Conservation (phyloP, 106 monocot species). For the Posidonia australis region DNA sequence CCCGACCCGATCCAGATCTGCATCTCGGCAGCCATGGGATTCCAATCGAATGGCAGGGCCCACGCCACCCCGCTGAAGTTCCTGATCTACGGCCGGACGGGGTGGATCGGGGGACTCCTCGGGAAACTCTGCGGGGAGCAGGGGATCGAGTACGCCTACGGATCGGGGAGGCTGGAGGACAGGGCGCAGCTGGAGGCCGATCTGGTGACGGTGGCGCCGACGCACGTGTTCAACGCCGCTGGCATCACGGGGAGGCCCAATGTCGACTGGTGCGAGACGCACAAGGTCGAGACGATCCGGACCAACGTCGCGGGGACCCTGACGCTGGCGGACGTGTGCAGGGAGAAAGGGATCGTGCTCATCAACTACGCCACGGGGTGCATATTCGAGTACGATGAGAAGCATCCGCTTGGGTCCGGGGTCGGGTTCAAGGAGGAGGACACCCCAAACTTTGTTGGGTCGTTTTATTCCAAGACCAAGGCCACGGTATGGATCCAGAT, state of each 20-base stretch:
- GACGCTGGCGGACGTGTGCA: constrained; percentile 15
- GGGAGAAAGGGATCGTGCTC: constrained; percentile 4
- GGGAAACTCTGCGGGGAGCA: constrained; percentile 38
- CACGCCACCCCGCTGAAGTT: constrained; percentile 22
- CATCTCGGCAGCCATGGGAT: constrained; percentile 12
- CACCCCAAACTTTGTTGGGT: constrained; percentile 13
- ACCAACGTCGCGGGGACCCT: constrained; percentile 19
- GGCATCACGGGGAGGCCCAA: constrained; percentile 75
- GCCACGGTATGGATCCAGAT: constrained; percentile 18
- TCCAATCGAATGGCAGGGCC: constrained; percentile 17
- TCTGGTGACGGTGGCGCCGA: constrained; percentile 31
- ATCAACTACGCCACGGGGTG: constrained; percentile 19
- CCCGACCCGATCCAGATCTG: background rate
- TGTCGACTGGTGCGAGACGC: constrained; percentile 86
- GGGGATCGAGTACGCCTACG: constrained; percentile 39
- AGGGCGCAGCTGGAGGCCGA: constrained; percentile 33
- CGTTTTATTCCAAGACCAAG: constrained; percentile 23
- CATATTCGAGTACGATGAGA: constrained; percentile 18
- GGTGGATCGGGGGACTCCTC: constrained; percentile 77
- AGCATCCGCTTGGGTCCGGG: constrained; percentile 11
- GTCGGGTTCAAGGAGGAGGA: constrained; percentile 19
- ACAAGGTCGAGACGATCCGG: constrained; percentile 42
- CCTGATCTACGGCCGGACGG: constrained; percentile 71
- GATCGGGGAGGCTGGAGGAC: constrained; percentile 44
- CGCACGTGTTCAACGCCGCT: constrained; percentile 77